A percentile compares a stretch with the other conserved stretches of the same genome.
Evolutionary conservation across 2,329 filamentous ascomycete genomes (phyloP).

Genomic region (Grosmannia huntii): DNA sequence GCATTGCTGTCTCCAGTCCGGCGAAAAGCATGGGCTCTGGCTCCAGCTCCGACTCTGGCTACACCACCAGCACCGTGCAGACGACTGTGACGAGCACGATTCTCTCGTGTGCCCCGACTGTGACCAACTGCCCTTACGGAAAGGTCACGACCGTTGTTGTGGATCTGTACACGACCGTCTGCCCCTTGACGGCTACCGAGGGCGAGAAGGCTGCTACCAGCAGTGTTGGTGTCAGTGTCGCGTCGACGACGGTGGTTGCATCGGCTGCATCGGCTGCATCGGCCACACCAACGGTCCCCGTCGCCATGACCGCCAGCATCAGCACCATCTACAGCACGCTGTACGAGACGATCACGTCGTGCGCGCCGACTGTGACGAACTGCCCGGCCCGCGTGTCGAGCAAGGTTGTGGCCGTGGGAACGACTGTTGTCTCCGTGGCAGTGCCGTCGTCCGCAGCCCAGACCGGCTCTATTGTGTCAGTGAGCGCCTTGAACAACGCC

Average conservation of each 20-base stretch:
- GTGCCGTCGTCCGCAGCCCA: slow-evolving; percentile 10
- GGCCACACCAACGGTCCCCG: slow-evolving; percentile 9
- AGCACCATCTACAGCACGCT: slow-evolving; percentile 25
- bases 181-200: slow-evolving; percentile 8
- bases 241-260: neutral
- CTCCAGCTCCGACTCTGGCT: slow-evolving; percentile 10
- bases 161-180: slow-evolving; percentile 14
- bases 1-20: neutral
- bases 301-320: slow-evolving; percentile 7
- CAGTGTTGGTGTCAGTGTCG: neutral
- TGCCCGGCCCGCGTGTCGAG: slow-evolving; percentile 12
- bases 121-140: slow-evolving; percentile 13
- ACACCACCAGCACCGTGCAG: slow-evolving; percentile 24
- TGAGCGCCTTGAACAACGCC: neutral
- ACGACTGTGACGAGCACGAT: slow-evolving; percentile 21
- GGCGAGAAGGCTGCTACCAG: neutral
- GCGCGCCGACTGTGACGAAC: slow-evolving; percentile 12
- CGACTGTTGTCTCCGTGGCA: neutral
- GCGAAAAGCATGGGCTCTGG: neutral
- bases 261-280: no score
- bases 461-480: neutral
- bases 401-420: slow-evolving; percentile 5
- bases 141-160: slow-evolving; percentile 11
- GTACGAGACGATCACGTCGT: slow-evolving; percentile 22
- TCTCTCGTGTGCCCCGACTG: slow-evolving; percentile 11